Evolutionary conservation across 1,284 basidiomycete genomes (phyloP), one percentile per base, ranked within the genome.

Genomic region (Blastosporella zonata): DNA sequence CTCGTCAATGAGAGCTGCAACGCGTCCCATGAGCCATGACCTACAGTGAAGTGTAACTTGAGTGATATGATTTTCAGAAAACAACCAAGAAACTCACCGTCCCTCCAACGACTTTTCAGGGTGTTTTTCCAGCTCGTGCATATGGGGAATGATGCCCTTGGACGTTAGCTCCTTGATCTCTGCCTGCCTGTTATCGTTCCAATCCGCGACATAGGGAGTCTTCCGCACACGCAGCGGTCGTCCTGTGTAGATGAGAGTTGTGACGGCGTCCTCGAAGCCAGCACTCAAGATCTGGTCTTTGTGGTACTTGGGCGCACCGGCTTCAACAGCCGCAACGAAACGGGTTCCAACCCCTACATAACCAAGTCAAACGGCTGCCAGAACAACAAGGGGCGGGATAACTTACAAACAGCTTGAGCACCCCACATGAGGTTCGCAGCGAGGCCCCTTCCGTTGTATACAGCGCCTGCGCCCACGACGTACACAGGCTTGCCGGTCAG

Each of bases 361-460:
- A 38, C 25, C 33, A 45, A 48, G 41, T 35, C 17, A 46, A 36
- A 53, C 21, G n/a, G 55, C 22, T 9, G 44, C 31, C 12, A 34
- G 23, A 43, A 38, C 38, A 25, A 7, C 40, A 34, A 78, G 75
- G 7, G n/a, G n/a, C n/a, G n/a, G n/a, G n/a, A n/a, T 9, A 49
- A 77, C 78, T 78, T 75, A 89, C 67, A 93, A 71, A 72, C 81
- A 42, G 72, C 91, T 59, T 89, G 77, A 23, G 91, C 91, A 55
- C 92, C 92, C 78, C 84, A 93, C 63, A 84, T 76, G 45, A 94
- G 69, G 60, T 91, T 87, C 13, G 91, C 89, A 9, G 90, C 92
- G n/a, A 95, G 75, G 45, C 87, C 79, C 46, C 90, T 78, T 5
- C 93, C 93, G 58, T 93, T 90, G 63, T 80, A 90, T 18, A 95